phyloP scores from a whole-genome alignment of 2,329 filamentous ascomycete genomes.

The Monosporascus sp. region DNA sequence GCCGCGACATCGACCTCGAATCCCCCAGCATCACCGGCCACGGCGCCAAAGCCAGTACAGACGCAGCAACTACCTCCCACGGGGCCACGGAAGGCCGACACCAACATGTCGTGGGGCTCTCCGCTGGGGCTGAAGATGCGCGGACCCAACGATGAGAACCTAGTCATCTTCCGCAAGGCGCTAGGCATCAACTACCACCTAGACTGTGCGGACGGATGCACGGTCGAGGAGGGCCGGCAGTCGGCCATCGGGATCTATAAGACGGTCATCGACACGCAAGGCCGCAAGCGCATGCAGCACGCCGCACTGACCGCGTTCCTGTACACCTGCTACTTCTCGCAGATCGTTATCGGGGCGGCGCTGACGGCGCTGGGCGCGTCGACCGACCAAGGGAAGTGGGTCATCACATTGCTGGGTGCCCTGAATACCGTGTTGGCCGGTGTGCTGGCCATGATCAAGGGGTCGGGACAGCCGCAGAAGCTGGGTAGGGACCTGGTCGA shows the following conservation, averaged over 20 bases:
- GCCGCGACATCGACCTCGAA: too few relatives aligned
- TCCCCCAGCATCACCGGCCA: too few relatives aligned
- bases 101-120: constrained; percentile 29
- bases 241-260: constrained; percentile 37
- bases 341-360: constrained; percentile 42
- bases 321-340: constrained; percentile 37
- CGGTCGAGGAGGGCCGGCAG: constrained; percentile 30
- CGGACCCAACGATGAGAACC: constrained; percentile 31
- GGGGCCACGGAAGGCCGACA: constrained; percentile 19
- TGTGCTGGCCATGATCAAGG: constrained; percentile 50
- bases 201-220: constrained; percentile 13
- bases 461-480: constrained; percentile 43
- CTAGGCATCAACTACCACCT: constrained; percentile 35
- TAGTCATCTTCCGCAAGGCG: constrained; percentile 37
- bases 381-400: constrained; percentile 42
- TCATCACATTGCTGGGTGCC: constrained; percentile 54
- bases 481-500: constrained; percentile 42
- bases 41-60: too few relatives aligned
- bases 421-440: constrained; percentile 60
- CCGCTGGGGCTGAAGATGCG: constrained; percentile 32
- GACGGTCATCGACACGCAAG: constrained; percentile 29
- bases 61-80: background rate
- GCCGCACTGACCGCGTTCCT: constrained; percentile 30
- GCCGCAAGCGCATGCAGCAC: constrained; percentile 28
- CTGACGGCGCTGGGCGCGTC: constrained; percentile 41